Percentiles rank a stretch among this genome's conserved stretches.
These are phyloP conservation scores for Solanum hybrid DNA, from an alignment of 305 asterid genomes.

Conservation along the genomic window DNA sequence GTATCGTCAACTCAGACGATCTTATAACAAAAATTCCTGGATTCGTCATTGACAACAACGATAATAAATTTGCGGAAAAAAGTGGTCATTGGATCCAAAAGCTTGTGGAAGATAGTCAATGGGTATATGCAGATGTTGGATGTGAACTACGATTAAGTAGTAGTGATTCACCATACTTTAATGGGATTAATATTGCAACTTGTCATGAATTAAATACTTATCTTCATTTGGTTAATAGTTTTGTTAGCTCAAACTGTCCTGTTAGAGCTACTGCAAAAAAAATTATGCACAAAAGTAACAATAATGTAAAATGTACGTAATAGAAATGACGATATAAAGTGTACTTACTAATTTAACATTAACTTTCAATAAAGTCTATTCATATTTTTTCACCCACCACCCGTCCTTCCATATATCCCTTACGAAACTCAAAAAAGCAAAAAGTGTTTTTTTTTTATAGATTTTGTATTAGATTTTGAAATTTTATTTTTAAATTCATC, in stretches of 20 bases:
- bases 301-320: background rate
- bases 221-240: conserved; percentile 46
- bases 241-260: conserved; percentile 67
- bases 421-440: background rate
- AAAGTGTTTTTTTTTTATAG: background rate
- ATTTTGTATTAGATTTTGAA: background rate
- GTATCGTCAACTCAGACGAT: conserved; percentile 82
- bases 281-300: conserved; percentile 28
- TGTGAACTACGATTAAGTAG: conserved; percentile 64
- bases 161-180: conserved; percentile 42
- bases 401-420: background rate
- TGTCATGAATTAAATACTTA: conserved; percentile 80
- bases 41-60: conserved; percentile 32
- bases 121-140: conserved; percentile 83
- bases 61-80: conserved; percentile 10
- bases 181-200: conserved; percentile 43
- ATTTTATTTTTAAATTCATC: background rate
- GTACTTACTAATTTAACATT: background rate
- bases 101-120: conserved; percentile 52
- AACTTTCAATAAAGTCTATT: background rate
- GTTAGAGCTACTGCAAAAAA: conserved; percentile 63
- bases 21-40: conserved; percentile 80
- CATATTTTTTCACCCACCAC: background rate
- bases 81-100: conserved; percentile 41
- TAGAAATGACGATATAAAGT: background rate